These are phyloP conservation scores for Curvularia verruculosa DNA, from an alignment of 2,329 filamentous ascomycete genomes.

Conservation along the genomic window DNA sequence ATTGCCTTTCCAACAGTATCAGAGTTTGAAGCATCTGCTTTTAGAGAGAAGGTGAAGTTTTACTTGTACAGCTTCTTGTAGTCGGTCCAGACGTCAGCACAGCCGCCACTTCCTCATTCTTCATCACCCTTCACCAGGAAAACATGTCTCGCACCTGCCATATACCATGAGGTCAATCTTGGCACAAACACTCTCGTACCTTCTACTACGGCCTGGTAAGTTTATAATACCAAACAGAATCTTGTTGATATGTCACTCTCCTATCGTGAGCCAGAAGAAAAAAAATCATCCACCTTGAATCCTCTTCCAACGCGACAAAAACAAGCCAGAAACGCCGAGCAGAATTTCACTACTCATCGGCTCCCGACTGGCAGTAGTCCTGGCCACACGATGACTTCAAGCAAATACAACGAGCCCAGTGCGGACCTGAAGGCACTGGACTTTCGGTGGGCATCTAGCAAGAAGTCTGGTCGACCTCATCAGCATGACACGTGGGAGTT, in stretches of 20 bases:
- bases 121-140: background rate
- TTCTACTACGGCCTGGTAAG: background rate
- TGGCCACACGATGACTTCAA: background rate
- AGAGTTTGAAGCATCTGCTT: background rate
- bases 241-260: background rate
- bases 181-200: conserved; percentile 20
- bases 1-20: background rate
- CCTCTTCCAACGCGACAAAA: background rate
- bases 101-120: background rate
- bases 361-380: too few relatives aligned
- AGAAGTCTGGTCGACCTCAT: conserved; percentile 31
- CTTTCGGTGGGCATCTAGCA: conserved; percentile 30
- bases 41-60: background rate
- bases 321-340: background rate
- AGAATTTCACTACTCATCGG: background rate
- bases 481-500: conserved; percentile 34
- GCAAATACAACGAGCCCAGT: conserved; percentile 4
- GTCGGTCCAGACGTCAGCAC: background rate
- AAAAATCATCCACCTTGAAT: background rate
- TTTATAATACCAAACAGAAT: background rate
- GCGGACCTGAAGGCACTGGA: background rate
- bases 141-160: background rate
- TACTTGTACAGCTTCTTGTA: background rate
- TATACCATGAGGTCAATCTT: conserved; percentile 12
- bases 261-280: background rate